Percentiles rank a stretch among this genome's conserved stretches.
These are phyloP conservation scores for Aspergillus pseudoglaucus DNA, from an alignment of 2,329 filamentous ascomycete genomes.

Conservation along the genomic window DNA sequence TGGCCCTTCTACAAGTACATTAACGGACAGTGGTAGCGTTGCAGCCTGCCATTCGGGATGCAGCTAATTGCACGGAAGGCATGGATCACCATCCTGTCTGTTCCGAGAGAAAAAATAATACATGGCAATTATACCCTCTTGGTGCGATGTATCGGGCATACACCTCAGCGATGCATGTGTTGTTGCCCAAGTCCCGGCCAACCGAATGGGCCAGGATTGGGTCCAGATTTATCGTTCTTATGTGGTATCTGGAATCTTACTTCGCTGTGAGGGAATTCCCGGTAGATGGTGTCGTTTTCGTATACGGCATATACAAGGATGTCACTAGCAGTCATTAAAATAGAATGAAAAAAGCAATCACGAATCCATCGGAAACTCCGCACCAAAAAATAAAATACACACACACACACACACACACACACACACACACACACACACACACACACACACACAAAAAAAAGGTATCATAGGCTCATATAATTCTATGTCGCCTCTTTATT, in stretches of 20 bases:
- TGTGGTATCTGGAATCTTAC: too few relatives aligned
- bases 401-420: too few relatives aligned
- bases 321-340: too few relatives aligned
- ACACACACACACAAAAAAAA: neutral
- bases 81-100: slow-evolving; percentile 11
- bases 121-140: neutral
- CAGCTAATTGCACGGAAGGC: slow-evolving; percentile 11
- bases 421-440: too few relatives aligned
- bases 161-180: slow-evolving; percentile 16
- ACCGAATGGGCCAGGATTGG: slow-evolving; percentile 8
- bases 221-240: neutral
- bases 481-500: neutral
- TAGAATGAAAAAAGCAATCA: too few relatives aligned
- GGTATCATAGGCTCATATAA: neutral
- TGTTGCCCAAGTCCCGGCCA: slow-evolving; percentile 19
- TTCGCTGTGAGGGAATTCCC: neutral
- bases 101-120: slow-evolving; percentile 2
- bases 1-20: too few relatives aligned
- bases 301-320: neutral
- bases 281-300: slow-evolving; percentile 2
- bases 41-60: slow-evolving; percentile 12
- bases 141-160: slow-evolving; percentile 20
- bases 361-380: too few relatives aligned
- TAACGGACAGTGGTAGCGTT: slow-evolving; percentile 2
- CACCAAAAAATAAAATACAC: neutral